Percentiles rank a stretch among this genome's conserved stretches.
These are phyloP conservation scores for Diaporthe australafricana DNA, from an alignment of 2,329 filamentous ascomycete genomes.

Conservation along the genomic window DNA sequence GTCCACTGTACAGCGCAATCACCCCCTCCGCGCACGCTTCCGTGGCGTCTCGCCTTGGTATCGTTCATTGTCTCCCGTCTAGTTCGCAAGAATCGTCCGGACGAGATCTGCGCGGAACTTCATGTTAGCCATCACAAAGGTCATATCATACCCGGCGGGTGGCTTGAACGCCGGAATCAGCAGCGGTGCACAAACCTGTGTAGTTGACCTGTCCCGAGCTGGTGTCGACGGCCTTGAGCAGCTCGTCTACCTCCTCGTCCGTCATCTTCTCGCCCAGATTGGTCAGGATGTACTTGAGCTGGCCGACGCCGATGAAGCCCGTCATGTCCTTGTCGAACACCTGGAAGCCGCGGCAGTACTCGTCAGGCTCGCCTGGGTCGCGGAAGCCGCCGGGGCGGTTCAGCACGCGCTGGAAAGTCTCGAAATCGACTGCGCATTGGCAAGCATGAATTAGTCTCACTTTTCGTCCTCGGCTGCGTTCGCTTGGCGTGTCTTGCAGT, in stretches of 20 bases:
- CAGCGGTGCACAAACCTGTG: slow-evolving; percentile 71
- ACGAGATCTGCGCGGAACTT: slow-evolving; percentile 72
- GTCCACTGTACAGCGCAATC: slow-evolving; percentile 6
- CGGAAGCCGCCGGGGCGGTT: slow-evolving; percentile 98
- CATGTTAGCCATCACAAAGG: slow-evolving; percentile 11
- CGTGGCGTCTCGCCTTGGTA: slow-evolving; percentile 29
- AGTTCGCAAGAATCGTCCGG: slow-evolving; percentile 88
- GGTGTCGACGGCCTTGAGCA: slow-evolving; percentile 97
- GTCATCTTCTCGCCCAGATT: slow-evolving; percentile 99
- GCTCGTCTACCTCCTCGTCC: slow-evolving; percentile 97
- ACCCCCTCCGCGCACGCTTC: not conserved
- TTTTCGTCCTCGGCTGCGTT: not conserved
- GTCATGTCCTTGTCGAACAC: slow-evolving; percentile 99
- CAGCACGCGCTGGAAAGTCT: slow-evolving; percentile 95
- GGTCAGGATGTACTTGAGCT: slow-evolving; percentile 97
- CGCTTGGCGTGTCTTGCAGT: not conserved
- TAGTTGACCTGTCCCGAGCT: slow-evolving; percentile 98
- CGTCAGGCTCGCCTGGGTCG: slow-evolving; percentile 95
- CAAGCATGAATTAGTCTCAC: slow-evolving; percentile 33
- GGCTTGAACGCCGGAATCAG: not conserved
- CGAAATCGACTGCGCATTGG: slow-evolving; percentile 84
- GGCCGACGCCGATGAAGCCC: slow-evolving; percentile 96
- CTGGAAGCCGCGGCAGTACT: slow-evolving; percentile 98
- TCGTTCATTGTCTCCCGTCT: slow-evolving; percentile 45
- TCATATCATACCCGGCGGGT: not conserved